Conservation (phyloP, 2,329 filamentous ascomycete species). For the Cladosporium sp. region DNA sequence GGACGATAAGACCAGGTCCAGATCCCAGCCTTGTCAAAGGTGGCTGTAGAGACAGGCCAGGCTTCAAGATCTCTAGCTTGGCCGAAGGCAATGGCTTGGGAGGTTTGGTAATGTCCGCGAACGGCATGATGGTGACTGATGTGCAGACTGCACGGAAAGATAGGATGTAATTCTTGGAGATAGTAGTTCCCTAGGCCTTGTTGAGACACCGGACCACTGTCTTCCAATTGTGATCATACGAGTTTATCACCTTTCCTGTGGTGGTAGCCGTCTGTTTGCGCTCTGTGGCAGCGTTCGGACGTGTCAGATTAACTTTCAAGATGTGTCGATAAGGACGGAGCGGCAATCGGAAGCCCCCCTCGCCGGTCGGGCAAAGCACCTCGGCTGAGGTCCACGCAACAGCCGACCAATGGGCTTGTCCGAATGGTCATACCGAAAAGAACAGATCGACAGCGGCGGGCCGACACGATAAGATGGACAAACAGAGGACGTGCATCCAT, state of each 20-base stretch:
- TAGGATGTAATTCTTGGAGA: too few species aligned
- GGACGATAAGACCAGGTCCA: constrained; percentile 44
- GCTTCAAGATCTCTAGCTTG: constrained; percentile 17
- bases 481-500: background rate
- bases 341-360: background rate
- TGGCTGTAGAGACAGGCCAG: constrained; percentile 29
- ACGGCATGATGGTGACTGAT: background rate
- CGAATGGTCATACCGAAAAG: background rate
- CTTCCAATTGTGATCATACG: too few species aligned
- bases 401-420: background rate
- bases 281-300: too few species aligned
- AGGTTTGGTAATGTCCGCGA: constrained; percentile 7
- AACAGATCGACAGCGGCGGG: background rate
- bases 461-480: background rate
- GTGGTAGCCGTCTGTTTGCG: too few species aligned
- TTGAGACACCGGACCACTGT: too few species aligned
- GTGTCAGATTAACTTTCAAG: too few species aligned
- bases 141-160: background rate
- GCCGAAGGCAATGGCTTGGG: constrained; percentile 16
- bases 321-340: background rate
- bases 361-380: background rate
- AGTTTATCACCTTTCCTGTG: too few species aligned
- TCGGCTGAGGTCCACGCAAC: background rate
- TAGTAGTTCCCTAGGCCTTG: too few species aligned
- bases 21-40: constrained; percentile 45